Evolutionary conservation across 176 grass and related monocot genomes (phyloP), one percentile per base, ranked within the genome.

Genomic region (Leersia perrieri): DNA sequence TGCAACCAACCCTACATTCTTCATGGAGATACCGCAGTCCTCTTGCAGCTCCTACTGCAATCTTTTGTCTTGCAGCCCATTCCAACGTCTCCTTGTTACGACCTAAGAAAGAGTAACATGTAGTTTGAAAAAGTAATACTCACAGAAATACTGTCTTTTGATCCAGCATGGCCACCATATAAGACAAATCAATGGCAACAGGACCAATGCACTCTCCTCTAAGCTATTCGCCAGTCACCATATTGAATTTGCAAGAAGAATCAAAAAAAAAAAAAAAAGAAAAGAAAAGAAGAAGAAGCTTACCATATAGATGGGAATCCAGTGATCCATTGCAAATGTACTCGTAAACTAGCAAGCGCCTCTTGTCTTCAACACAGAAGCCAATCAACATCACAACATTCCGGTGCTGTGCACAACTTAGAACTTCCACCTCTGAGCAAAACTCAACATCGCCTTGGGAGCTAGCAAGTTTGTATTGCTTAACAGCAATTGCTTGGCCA

Each of bases 301-400:
- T 84, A 98, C 95, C 95, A 45, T 98, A 98, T 39, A 98, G 88
- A 88, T 95, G 95, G 2, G 95, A 81, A 79, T 98, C 95, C 41
- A 98, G 57, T 13, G 95, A 98, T 10, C 88, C 82, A 39, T 98
- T 98, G 86, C 95, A 98, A 71, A 98, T 98, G 81, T 94, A 98
- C 78, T 98, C 95, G 9, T 98, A 98, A 60, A 98, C 95, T 33
- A 98, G 84, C 82, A 98, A 73, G 28, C 95, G 90, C 30, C 90
- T 95, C 77, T 87, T 98, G 45, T 94, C 92, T 83, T 98, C 92
- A 0, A 98, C 92, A 84, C 95, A 98, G 61, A 98, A 98, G 3
- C 95, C 95, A 62, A 98, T 98, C 36, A 98, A 82, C 95, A 98
- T 98, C 9, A 98, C 95, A 42, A 98, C 95, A 73, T 98, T 98